A percentile compares a stretch with the other conserved stretches of the same genome.
Conservation (phyloP, 1,139 yeast genomes). For the Casaregolazyma lundiana region DNA sequence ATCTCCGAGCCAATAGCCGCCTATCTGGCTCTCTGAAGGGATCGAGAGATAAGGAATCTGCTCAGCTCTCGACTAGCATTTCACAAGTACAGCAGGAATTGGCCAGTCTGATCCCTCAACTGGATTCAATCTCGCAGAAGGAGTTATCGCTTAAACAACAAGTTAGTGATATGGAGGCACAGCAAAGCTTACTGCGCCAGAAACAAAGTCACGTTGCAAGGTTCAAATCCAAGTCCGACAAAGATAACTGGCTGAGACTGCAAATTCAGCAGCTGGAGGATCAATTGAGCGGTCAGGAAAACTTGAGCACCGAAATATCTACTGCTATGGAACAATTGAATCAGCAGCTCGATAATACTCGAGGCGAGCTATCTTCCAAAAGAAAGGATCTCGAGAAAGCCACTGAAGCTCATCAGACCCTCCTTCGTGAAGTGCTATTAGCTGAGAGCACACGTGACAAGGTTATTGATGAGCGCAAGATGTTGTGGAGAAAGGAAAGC, state of each 20-base stretch:
- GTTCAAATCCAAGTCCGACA: constrained; percentile 51
- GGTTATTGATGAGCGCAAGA: constrained; percentile 63
- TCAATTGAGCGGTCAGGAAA: constrained; percentile 31
- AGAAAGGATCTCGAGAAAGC: constrained; percentile 32
- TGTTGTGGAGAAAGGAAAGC: constrained; percentile 77
- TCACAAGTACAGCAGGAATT: constrained; percentile 24
- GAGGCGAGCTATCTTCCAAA: constrained; percentile 22
- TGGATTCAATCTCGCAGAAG: constrained; percentile 34
- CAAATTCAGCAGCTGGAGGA: constrained; percentile 43
- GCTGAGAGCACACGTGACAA: constrained; percentile 25
- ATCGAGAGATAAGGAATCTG: constrained; percentile 17
- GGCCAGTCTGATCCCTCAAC: constrained; percentile 16
- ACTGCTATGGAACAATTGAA: constrained; percentile 26
- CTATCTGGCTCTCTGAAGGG: constrained; percentile 13
- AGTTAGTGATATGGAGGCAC: constrained; percentile 45
- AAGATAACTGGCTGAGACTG: constrained; percentile 63
- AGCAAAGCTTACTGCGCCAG: constrained; percentile 61
- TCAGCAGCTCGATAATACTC: constrained; percentile 15
- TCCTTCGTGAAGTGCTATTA: constrained; percentile 15
- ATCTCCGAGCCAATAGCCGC: constrained; percentile 19
- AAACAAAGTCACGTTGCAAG: constrained; percentile 70
- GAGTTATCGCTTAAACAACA: constrained; percentile 43
- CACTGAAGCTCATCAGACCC: constrained; percentile 28
- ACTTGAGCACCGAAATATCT: constrained; percentile 16
- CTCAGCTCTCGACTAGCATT: constrained; percentile 15